Evolutionary conservation across 176 grass and related monocot genomes (phyloP).

Genomic region (Pharus latifolius): DNA sequence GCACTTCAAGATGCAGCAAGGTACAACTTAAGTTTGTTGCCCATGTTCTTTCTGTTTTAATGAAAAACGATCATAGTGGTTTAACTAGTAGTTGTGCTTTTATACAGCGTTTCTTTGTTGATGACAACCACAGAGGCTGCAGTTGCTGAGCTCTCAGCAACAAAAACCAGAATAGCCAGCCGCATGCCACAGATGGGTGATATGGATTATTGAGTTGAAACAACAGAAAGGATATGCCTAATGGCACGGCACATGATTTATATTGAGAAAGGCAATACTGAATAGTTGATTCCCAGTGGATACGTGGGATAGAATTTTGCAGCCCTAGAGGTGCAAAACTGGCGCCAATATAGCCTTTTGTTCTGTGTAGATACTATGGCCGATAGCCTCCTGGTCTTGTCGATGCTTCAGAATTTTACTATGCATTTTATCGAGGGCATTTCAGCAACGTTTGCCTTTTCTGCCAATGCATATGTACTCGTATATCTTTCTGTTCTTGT

Average conservation of each 20-base stretch:
- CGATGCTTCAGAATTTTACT: background rate
- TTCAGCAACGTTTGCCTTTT: background rate
- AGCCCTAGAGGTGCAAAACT: background rate
- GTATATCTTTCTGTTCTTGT: background rate
- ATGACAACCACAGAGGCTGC: conserved; percentile 73
- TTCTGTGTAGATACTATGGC: background rate
- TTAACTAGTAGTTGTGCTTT: background rate
- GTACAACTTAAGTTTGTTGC: conserved; percentile 10
- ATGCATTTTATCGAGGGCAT: background rate
- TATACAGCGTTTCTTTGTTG: conserved; percentile 70
- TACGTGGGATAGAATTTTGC: background rate
- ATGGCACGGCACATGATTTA: background rate
- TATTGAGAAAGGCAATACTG: background rate
- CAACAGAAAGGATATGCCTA: background rate
- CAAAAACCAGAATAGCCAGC: conserved; percentile 36
- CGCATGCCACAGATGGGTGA: conserved; percentile 61
- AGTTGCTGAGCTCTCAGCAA: conserved; percentile 51
- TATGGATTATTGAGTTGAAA: conserved; percentile 41
- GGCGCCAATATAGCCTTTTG: background rate
- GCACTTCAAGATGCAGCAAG: conserved; percentile 83
- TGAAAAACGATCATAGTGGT: background rate
- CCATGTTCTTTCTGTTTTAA: background rate
- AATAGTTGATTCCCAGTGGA: background rate
- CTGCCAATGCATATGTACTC: background rate
- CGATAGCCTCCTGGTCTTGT: background rate